Evolutionary conservation across 768 basidiomycete genomes (phyloP), one percentile per base, ranked within the genome.

Genomic region (Trametopsis cervina): DNA sequence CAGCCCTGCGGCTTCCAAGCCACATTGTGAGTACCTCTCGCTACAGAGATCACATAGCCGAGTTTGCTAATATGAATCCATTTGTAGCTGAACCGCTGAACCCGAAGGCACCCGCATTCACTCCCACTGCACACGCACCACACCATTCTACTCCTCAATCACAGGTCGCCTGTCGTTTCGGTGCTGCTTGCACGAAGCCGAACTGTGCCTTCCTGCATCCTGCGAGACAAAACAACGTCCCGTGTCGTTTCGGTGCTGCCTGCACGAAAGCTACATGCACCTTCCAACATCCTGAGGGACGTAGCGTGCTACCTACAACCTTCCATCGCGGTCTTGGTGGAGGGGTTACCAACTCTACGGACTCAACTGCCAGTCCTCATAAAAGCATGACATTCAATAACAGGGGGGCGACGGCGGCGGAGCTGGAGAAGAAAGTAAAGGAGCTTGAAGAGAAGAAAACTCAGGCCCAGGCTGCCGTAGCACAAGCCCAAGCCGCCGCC

Each of bases 271-370:
- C 70, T 37, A 71, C 71, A 47, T 80, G 78, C 56, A 62, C 70
- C 21, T 99, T 85, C 74, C 81, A 88, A 53, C 95, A 99, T 61
- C 95, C 95, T 0, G 81, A 88, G 48, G 86, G 85, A 9, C 84
- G 89, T 11, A 18, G 43, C 29, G 85, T 87, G 20, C 72, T 90
- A 6, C 89, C 89, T 2, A 72, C 80, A 2, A 70, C 81, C 11
- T 92, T 92, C 75, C 86, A 91, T 60, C 83, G 87, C 18, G 88
- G 89, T 0, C 64, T 91, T 22, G 73, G 79, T 13, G 75, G 77
- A 0, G 81, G 83, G 5, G 55, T 85, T 53, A 80, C 85, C 35
- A 84, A 60, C 44, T 77, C 87, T 0, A 61, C 70, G 29, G 29
- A 33, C 15, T 33, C 29, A 15, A 33, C 29, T 33, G 29, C 74